Base-by-base conservation (phyloP, 441 rosid genomes). In the Euphorbia schlechtendalii region DNA sequence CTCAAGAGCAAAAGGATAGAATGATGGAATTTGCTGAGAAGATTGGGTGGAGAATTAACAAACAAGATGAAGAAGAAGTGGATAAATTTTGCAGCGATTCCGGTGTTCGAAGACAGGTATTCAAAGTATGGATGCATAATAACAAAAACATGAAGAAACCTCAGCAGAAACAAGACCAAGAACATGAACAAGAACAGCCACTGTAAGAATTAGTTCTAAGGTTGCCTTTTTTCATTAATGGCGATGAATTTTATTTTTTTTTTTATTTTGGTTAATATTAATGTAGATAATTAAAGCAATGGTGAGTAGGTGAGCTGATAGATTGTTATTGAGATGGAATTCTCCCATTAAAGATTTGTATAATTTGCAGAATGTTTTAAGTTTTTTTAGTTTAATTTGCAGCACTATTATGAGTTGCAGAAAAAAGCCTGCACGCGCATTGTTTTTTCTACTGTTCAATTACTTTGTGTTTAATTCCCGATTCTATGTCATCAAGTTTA, bases 71-170 rank as follows among this genome's bases (percentile, higher is more conserved):
- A 8, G 95, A 86, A 15, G 83, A 84, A 64, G 78, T 93, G 10
- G 81, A 83, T 45, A 82, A 80, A 56, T 86, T 93, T 68, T 93
- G 98, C 27, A 72, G 70, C 5, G 96, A 86, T 64, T 81, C 76
- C 62, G 96, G 96, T 9, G 89, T 93, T 17, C 85, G 74, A 69
- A 85, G 97, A 68, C 90, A 82, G 68, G 97, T 88, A 32, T 87
- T 93, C 74, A 90, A 90, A 76, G 98, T 93, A 11, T 93, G 98
- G 98, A 93, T 93, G 98, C 97, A 93, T 63, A 93, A 93, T 72
- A 93, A 93, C 73, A 93, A 93, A 88, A 86, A 70, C 70, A 74
- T 75, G 36, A 87, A 74, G 86, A 89, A 85, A 77, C 79, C 82
- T 69, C 73, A 61, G 34, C 74, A 64, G 8, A 48, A 49, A 52